These are phyloP conservation scores for Talaromyces sp. DNA, from an alignment of 2,329 filamentous ascomycete genomes.

Conservation along the genomic window DNA sequence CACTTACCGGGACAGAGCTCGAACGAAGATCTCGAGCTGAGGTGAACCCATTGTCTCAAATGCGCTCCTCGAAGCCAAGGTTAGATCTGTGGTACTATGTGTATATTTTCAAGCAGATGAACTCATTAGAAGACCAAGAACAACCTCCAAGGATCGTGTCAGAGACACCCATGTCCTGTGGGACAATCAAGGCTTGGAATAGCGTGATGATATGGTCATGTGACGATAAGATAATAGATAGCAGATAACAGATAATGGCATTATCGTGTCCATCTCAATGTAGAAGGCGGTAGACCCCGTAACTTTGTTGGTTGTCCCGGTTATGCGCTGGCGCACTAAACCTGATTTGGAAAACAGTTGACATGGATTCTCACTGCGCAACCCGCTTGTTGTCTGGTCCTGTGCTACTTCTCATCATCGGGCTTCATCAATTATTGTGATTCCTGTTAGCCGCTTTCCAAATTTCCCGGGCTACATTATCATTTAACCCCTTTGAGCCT, in stretches of 20 bases:
- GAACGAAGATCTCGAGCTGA: conserved; percentile 40
- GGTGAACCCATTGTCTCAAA: conserved; percentile 16
- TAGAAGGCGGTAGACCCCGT: conserved; percentile 27
- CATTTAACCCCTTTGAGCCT: not conserved
- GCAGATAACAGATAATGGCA: no score
- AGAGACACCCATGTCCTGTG: not conserved
- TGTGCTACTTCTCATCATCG: conserved; percentile 16
- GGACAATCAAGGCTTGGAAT: not conserved
- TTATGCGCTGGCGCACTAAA: conserved; percentile 44
- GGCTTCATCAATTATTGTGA: conserved; percentile 12
- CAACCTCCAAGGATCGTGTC: not conserved
- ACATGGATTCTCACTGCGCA: conserved; percentile 26
- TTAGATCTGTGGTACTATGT: not conserved
- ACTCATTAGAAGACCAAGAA: not conserved
- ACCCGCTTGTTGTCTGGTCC: conserved; percentile 26
- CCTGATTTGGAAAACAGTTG: conserved; percentile 46
- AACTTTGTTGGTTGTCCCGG: conserved; percentile 38
- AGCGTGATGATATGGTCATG: conserved; percentile 29
- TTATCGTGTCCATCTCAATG: not conserved
- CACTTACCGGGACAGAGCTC: conserved; percentile 46
- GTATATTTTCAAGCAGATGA: not conserved
- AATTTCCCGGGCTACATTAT: conserved; percentile 6
- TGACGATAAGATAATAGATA: conserved; percentile 2
- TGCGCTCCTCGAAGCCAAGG: not conserved
- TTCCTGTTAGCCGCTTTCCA: conserved; percentile 11